Conservation (phyloP, 2,329 filamentous ascomycete species). For the Fonsecaea multimorphosa region DNA sequence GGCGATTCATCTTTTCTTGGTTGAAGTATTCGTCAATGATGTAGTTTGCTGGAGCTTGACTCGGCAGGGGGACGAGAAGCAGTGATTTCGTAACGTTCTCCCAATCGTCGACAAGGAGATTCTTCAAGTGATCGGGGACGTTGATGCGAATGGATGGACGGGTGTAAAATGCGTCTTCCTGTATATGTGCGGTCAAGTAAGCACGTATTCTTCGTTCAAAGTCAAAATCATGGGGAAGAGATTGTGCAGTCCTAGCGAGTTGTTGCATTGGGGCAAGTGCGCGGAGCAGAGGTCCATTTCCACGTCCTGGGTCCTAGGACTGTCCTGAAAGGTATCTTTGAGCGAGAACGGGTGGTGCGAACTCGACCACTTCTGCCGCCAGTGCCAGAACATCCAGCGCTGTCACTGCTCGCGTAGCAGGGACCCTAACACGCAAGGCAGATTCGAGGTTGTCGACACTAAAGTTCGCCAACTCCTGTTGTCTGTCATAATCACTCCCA, state of each 20-base stretch:
- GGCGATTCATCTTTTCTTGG: slow-evolving; percentile 70
- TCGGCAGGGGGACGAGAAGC: slow-evolving; percentile 84
- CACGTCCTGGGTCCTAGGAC: background rate
- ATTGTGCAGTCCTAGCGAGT: background rate
- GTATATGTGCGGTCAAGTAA: slow-evolving; percentile 36
- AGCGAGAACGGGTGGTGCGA: background rate
- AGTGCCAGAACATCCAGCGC: slow-evolving; percentile 10
- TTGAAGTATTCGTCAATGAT: slow-evolving; percentile 82
- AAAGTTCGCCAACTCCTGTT: slow-evolving; percentile 3
- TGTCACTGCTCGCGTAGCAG: background rate
- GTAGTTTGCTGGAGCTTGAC: slow-evolving; percentile 72
- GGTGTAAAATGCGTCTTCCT: slow-evolving; percentile 88
- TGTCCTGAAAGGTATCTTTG: background rate
- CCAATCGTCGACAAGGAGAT: slow-evolving; percentile 95
- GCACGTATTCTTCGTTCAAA: slow-evolving; percentile 10
- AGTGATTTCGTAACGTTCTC: slow-evolving; percentile 97
- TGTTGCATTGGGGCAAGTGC: background rate
- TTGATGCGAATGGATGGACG: slow-evolving; percentile 85
- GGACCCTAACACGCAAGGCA: background rate
- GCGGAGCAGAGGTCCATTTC: background rate
- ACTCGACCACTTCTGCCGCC: slow-evolving; percentile 14
- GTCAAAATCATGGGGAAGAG: background rate
- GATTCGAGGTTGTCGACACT: background rate
- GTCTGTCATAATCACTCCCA: background rate
- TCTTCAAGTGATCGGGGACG: slow-evolving; percentile 89